Percentiles rank a stretch among this genome's conserved stretches.
Evolutionary conservation across 2,329 filamentous ascomycete genomes (phyloP).

Genomic region (Ophiocordyceps camponoti-saundersi): DNA sequence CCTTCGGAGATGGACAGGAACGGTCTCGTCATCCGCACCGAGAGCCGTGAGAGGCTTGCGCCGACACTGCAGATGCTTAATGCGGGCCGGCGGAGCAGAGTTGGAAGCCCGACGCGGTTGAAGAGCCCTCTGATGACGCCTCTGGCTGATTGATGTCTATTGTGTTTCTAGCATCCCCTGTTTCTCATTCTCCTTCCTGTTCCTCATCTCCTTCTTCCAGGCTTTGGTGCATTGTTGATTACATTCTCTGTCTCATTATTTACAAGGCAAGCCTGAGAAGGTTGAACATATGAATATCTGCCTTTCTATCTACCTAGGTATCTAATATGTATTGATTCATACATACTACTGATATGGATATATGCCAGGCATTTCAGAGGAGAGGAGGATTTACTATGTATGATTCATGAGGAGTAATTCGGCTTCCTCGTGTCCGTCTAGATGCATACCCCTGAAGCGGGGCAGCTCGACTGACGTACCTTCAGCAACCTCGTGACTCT

Average conservation of each 20-base stretch:
- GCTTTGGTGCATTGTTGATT: too few relatives aligned
- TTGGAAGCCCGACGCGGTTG: slow-evolving; percentile 37
- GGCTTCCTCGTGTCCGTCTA: too few relatives aligned
- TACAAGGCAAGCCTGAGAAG: background rate
- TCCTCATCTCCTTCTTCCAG: background rate
- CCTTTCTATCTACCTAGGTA: background rate
- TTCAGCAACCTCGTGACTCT: too few relatives aligned
- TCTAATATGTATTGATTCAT: background rate
- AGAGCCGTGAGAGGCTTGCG: slow-evolving; percentile 66
- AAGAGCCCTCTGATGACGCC: slow-evolving; percentile 41
- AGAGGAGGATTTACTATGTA: too few relatives aligned
- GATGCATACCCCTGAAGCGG: too few relatives aligned
- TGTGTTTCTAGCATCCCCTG: too few relatives aligned
- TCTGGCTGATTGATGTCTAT: slow-evolving; percentile 19
- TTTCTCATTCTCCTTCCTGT: background rate
- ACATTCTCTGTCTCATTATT: background rate
- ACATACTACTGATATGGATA: too few relatives aligned
- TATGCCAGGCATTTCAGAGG: too few relatives aligned
- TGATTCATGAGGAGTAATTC: too few relatives aligned
- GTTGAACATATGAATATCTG: background rate
- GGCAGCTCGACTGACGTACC: too few relatives aligned
- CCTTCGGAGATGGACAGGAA: slow-evolving; percentile 41
- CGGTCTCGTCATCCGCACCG: slow-evolving; percentile 65
- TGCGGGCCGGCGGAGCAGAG: slow-evolving; percentile 38
- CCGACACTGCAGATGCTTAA: slow-evolving; percentile 36